Evolutionary conservation across 495 filamentous ascomycete genomes (phyloP).

Genomic region (Cairneyella variabilis): DNA sequence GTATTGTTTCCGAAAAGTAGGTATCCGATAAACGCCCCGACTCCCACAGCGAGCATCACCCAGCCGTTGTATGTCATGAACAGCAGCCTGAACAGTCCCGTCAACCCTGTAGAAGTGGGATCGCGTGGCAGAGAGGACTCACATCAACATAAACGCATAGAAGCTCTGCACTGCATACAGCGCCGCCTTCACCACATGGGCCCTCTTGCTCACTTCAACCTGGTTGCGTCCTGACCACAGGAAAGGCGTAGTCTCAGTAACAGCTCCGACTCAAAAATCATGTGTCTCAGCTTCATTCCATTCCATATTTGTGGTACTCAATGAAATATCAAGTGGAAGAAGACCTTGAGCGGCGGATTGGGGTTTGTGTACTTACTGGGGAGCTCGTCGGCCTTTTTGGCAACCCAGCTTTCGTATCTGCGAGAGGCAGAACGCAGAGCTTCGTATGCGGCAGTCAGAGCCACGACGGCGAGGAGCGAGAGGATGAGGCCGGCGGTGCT

Average conservation of each 20-base stretch:
- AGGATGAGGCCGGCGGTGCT: slow-evolving; percentile 67
- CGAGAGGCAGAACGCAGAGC: slow-evolving; percentile 71
- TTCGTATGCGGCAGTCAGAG: slow-evolving; percentile 87
- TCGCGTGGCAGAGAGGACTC: slow-evolving; percentile 40
- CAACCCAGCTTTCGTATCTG: slow-evolving; percentile 65
- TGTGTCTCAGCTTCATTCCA: slow-evolving; percentile 19
- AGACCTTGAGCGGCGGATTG: not conserved
- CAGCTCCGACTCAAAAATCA: slow-evolving; percentile 14
- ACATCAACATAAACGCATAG: slow-evolving; percentile 99
- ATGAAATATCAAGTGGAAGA: slow-evolving; percentile 7
- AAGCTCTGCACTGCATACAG: slow-evolving; percentile 95
- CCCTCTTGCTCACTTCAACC: slow-evolving; percentile 50
- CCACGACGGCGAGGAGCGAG: slow-evolving; percentile 77
- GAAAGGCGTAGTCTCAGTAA: slow-evolving; percentile 53
- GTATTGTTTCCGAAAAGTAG: slow-evolving; percentile 66
- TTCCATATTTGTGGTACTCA: not conserved
- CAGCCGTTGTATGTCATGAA: slow-evolving; percentile 99
- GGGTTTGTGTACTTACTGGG: slow-evolving; percentile 51
- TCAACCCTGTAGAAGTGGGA: not conserved
- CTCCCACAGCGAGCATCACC: slow-evolving; percentile 88
- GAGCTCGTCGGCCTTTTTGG: slow-evolving; percentile 43
- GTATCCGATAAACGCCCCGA: slow-evolving; percentile 88
- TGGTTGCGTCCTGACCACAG: slow-evolving; percentile 50
- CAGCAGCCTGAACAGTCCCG: slow-evolving; percentile 65
- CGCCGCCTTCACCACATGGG: slow-evolving; percentile 71